Base-by-base conservation (phyloP, 495 filamentous ascomycete species). In the Pyrenopolyporus hunteri region DNA sequence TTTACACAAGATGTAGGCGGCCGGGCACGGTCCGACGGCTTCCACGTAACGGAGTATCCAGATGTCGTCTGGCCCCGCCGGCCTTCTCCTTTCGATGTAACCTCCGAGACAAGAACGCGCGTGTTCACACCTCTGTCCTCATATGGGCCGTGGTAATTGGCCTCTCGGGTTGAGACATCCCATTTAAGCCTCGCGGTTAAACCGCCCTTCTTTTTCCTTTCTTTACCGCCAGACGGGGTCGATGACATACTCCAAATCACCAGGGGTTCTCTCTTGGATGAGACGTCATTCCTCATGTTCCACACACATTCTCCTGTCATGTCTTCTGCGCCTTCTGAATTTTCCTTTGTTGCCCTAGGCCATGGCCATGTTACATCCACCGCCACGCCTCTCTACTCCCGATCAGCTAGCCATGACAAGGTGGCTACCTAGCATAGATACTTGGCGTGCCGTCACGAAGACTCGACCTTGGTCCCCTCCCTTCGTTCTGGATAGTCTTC, bases 61-160 rank as follows among this genome's bases (percentile, higher is more conserved):
- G 4, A 42, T 32, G 44, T 42, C 42, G 13, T 42, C 49, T 52
- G 22, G 37, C 8, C 22, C 10, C 57, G 31, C 45, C 56, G 51
- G 33, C 26, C 51, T 52, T 40, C 57, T 55, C 10, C 46, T 66
- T 66, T 57, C 8, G 52, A 20, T 49, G 42, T 28, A 53, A 62
- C 13, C 58, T 63, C 63, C 63, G 63, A 67, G 63, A 67, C 63
- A 67, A 10, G 11, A 67, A 54, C 13, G 39, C 63, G 51, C 63
- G 63, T 66, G 63, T 49, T 20, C 57, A 48, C 17, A 28, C 17
- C 39, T 4, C 14, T 43, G 32, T 32, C 19, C 20, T 45, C 9
- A 13, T 37, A 17, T 35, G 2, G 6, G 17, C 9, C 1, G 10
- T 37, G 39, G 16, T 47, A 6, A 60, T 60, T 65, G 62, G 62